Evolutionary conservation across 1,284 basidiomycete genomes (phyloP), one percentile per base, ranked within the genome.

Genomic region (Heterobasidion parviporum): DNA sequence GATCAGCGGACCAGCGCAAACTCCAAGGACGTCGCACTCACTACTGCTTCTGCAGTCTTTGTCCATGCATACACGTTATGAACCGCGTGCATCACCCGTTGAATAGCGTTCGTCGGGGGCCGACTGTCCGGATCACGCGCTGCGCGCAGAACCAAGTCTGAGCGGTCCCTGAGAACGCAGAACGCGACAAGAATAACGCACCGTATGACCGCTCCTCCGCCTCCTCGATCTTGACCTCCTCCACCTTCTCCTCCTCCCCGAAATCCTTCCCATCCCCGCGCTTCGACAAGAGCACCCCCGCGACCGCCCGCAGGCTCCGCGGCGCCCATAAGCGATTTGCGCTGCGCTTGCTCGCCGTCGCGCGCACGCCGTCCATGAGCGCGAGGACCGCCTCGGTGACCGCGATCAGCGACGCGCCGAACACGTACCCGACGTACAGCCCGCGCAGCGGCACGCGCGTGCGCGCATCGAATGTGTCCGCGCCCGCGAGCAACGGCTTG

Each of bases 281-380:
- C n/a, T 33, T 45, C 63, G 61, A 45, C 62, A 65, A 8, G 15
- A 64, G 65, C 6, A 74, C 53, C 35, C 72, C 60, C 54, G 74
- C 73, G 0, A 81, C 62, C 53, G 70, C 65, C 56, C 81, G 62
- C 44, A 81, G 56, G 12, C 74, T 74, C 52, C 71, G 77, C 26
- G 81, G 81, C 33, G 73, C 74, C 81, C 80, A 82, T 49, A 83
- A 58, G 53, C 75, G 65, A 55, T 73, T 74, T 48, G 59, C 59
- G 51, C 60, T 65, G 8, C 78, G 67, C 58, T 75, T 75, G 51
- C 62, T 59, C 10, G 70, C 71, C 10, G 78, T 71, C 34, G 63
- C 60, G 43, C 72, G 68, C 34, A 86, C 68, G 16, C 64, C 67
- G 53, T 76, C 74, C 58, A 79, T 68, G 32, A 83, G 65, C 2